Conservation (phyloP, 805 yeast species). For the Candida nanaspora region DNA sequence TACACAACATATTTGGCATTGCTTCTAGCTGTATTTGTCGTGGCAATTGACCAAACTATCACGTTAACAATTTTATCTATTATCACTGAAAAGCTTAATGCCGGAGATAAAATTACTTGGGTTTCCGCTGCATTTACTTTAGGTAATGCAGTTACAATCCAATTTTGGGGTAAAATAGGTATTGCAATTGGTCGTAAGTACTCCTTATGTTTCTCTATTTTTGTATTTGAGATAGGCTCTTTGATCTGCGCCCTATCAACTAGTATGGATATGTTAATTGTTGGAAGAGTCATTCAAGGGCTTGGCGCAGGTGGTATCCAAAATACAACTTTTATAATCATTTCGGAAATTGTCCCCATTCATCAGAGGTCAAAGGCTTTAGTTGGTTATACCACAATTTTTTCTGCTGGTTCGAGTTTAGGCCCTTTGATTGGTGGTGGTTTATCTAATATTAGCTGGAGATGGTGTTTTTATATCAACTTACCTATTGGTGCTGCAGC, state of each 20-base stretch:
- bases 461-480: slow-evolving; percentile 70
- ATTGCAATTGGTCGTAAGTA: slow-evolving; percentile 52
- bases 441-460: slow-evolving; percentile 56
- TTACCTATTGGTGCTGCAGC: slow-evolving; percentile 56
- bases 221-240: slow-evolving; percentile 57
- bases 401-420: slow-evolving; percentile 42
- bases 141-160: slow-evolving; percentile 45
- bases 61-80: slow-evolving; percentile 41
- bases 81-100: slow-evolving; percentile 42
- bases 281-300: slow-evolving; percentile 67
- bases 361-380: slow-evolving; percentile 31
- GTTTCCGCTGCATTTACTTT: slow-evolving; percentile 46
- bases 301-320: slow-evolving; percentile 67
- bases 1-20: slow-evolving; percentile 3
- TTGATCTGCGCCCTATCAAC: slow-evolving; percentile 47
- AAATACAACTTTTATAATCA: slow-evolving; percentile 47
- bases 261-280: slow-evolving; percentile 55
- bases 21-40: slow-evolving; percentile 14
- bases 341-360: slow-evolving; percentile 47
- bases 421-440: slow-evolving; percentile 70
- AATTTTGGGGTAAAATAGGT: slow-evolving; percentile 52
- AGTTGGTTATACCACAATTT: slow-evolving; percentile 33
- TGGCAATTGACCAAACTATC: slow-evolving; percentile 56
- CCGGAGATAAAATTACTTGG: slow-evolving; percentile 53
- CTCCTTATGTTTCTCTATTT: slow-evolving; percentile 38